Evolutionary conservation across 176 grass and related monocot species (phyloP).

Genomic region (Carex cristatella): DNA sequence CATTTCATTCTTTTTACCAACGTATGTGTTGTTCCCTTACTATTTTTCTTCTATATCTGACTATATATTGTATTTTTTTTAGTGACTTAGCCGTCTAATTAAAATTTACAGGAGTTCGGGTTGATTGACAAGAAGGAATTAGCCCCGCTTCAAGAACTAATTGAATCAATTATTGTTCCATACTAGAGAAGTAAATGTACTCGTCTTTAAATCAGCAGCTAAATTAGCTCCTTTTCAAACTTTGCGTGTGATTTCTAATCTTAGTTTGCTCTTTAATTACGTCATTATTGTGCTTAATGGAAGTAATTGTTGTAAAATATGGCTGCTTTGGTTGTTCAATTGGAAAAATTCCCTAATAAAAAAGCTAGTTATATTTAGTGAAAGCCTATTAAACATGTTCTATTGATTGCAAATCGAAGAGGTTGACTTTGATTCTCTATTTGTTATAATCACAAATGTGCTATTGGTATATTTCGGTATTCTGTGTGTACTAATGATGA

Average conservation of each 20-base stretch:
- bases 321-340: conserved; percentile 12
- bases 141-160: conserved; percentile 88
- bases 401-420: not conserved
- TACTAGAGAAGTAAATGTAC: conserved; percentile 30
- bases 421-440: not conserved
- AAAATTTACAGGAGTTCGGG: conserved; percentile 62
- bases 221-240: not conserved
- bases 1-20: conserved; percentile 99
- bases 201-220: conserved; percentile 8
- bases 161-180: conserved; percentile 91
- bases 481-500: not conserved
- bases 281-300: conserved; percentile 10
- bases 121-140: conserved; percentile 97
- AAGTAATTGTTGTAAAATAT: conserved; percentile 3
- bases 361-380: conserved; percentile 5
- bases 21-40: conserved; percentile 29
- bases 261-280: not conserved
- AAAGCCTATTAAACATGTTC: conserved; percentile 2
- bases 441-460: not conserved
- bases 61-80: not conserved
- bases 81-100: not conserved
- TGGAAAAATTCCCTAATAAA: conserved; percentile 14
- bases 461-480: not conserved
- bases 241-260: conserved; percentile 18
- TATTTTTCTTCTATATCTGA: not conserved